Conservation (phyloP, 2,329 filamentous ascomycete species). For the Clonostachys sp. region DNA sequence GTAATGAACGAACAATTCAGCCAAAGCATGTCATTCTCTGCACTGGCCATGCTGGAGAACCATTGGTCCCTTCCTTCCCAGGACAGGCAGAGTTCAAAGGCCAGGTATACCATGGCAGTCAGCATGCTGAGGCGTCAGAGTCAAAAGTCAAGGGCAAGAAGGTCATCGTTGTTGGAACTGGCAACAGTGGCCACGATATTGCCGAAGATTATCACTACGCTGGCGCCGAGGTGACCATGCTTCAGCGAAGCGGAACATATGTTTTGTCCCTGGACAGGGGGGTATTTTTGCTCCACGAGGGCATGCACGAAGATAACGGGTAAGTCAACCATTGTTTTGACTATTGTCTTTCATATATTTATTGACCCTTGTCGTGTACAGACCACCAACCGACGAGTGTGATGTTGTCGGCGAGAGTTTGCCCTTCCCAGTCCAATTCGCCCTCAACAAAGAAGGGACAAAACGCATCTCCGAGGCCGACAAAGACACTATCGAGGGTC, state of each 20-base stretch:
- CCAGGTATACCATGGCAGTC: constrained; percentile 56
- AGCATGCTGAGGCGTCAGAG: constrained; percentile 46
- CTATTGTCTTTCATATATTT: not conserved
- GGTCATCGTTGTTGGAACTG: constrained; percentile 61
- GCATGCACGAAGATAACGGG: constrained; percentile 16
- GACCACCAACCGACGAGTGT: constrained; percentile 41
- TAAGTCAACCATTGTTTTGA: not conserved
- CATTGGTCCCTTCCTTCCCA: constrained; percentile 52
- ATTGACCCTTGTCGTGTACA: not conserved
- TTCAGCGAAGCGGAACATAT: constrained; percentile 62
- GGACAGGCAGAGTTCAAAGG: constrained; percentile 56
- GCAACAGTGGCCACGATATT: constrained; percentile 67
- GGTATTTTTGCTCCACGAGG: constrained; percentile 35
- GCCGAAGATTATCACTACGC: constrained; percentile 63
- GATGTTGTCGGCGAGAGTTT: constrained; percentile 41
- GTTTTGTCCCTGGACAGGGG: constrained; percentile 44
- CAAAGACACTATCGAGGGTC: constrained; percentile 28
- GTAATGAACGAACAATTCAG: constrained; percentile 41
- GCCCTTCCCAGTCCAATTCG: constrained; percentile 39
- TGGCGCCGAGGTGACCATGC: constrained; percentile 63
- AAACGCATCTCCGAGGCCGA: constrained; percentile 18
- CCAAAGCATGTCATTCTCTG: constrained; percentile 62
- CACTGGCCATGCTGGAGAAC: constrained; percentile 65
- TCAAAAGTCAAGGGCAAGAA: constrained; percentile 46
- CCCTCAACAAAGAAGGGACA: constrained; percentile 33